phyloP scores from a whole-genome alignment of 352 stramenopile genomes.

The Peronospora destructor region DNA sequence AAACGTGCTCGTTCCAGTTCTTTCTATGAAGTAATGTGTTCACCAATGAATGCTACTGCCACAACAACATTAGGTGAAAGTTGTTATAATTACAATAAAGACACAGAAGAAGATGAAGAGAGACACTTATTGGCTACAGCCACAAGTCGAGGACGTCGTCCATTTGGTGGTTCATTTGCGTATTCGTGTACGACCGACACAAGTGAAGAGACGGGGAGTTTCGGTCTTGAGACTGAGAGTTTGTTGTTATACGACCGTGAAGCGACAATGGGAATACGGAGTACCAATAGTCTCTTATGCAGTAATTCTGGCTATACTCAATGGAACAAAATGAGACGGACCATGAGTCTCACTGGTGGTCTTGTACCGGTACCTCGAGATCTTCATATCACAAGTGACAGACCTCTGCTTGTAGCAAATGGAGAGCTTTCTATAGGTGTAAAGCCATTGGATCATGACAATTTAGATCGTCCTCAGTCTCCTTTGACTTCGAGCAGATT shows the following conservation, averaged over 20 bases:
- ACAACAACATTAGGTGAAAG: slow-evolving; percentile 59
- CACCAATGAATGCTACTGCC: slow-evolving; percentile 43
- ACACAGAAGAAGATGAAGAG: slow-evolving; percentile 2
- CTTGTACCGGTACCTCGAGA: slow-evolving; percentile 39
- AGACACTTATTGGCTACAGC: neutral
- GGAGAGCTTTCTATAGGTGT: slow-evolving; percentile 19
- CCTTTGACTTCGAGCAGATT: slow-evolving; percentile 38
- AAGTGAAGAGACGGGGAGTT: slow-evolving; percentile 37
- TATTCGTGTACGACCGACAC: slow-evolving; percentile 70
- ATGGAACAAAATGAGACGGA: slow-evolving; percentile 42
- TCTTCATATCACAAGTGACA: slow-evolving; percentile 11
- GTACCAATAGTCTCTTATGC: slow-evolving; percentile 1
- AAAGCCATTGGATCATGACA: slow-evolving; percentile 31
- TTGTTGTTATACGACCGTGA: slow-evolving; percentile 21
- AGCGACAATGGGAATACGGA: slow-evolving; percentile 2
- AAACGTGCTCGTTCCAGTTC: slow-evolving; percentile 46
- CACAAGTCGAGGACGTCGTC: slow-evolving; percentile 14
- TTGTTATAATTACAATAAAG: slow-evolving; percentile 46
- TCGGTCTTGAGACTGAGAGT: slow-evolving; percentile 18
- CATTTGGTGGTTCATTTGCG: slow-evolving; percentile 47
- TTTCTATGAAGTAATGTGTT: slow-evolving; percentile 82
- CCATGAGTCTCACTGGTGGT: slow-evolving; percentile 21
- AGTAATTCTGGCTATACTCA: slow-evolving; percentile 32
- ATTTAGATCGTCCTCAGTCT: slow-evolving; percentile 15
- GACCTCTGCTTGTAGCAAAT: slow-evolving; percentile 27